Conservation (phyloP, 164 flowering plant genomes). For the Vitis rupestris region DNA sequence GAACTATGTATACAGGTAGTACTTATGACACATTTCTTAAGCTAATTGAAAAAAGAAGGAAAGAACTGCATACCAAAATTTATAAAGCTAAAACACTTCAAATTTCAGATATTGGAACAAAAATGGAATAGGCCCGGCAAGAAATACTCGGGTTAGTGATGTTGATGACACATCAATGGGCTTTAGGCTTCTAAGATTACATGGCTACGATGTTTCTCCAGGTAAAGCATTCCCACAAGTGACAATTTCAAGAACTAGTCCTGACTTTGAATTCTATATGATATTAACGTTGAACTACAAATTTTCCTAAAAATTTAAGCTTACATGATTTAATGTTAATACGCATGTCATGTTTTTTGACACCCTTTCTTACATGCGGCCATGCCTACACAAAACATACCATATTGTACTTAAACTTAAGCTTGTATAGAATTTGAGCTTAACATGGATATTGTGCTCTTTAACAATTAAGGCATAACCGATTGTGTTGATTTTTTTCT, state of each 20-base stretch:
- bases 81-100: too few relatives aligned
- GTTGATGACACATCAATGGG: slow-evolving; percentile 95
- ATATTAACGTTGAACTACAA: neutral
- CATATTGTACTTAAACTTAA: too few relatives aligned
- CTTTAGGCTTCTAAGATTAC: slow-evolving; percentile 75
- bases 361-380: too few relatives aligned
- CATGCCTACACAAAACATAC: too few relatives aligned
- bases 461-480: too few relatives aligned
- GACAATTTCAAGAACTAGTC: too few relatives aligned
- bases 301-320: neutral
- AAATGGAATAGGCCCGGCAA: slow-evolving; percentile 86
- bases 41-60: too few relatives aligned
- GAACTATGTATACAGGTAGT: slow-evolving; percentile 55
- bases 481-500: neutral
- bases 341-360: too few relatives aligned
- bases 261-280: neutral
- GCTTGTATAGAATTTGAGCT: neutral
- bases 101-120: slow-evolving; percentile 65
- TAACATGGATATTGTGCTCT: too few relatives aligned
- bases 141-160: slow-evolving; percentile 63
- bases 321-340: too few relatives aligned
- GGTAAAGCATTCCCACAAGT: slow-evolving; percentile 34
- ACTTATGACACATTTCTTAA: too few relatives aligned
- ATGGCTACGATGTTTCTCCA: slow-evolving; percentile 73
- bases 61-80: too few relatives aligned